Evolutionary conservation across 2,329 filamentous ascomycete genomes (phyloP).

Genomic region (Trichoderma sp.): DNA sequence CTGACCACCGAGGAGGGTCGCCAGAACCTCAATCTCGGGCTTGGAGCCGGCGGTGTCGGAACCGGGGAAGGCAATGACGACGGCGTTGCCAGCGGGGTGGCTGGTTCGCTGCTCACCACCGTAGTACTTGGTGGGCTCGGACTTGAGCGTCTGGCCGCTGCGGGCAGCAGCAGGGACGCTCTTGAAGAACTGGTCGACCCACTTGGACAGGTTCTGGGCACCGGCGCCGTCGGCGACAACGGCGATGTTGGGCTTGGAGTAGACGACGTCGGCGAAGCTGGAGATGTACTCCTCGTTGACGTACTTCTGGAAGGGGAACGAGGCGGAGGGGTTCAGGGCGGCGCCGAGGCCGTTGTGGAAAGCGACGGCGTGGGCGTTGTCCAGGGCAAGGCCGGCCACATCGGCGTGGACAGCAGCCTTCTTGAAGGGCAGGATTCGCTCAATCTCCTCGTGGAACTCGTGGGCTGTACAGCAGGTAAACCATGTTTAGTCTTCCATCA

Average conservation of each 20-base stretch:
- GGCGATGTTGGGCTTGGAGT: conserved; percentile 87
- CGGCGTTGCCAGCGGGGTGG: conserved; percentile 73
- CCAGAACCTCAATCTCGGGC: conserved; percentile 85
- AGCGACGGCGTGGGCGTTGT: conserved; percentile 81
- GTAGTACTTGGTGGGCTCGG: conserved; percentile 77
- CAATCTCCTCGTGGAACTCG: conserved; percentile 87
- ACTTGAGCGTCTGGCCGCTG: conserved; percentile 57
- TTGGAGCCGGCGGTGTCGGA: conserved; percentile 81
- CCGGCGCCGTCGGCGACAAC: conserved; percentile 87
- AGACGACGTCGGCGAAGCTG: conserved; percentile 76
- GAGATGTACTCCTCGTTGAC: conserved; percentile 74
- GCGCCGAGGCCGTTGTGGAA: conserved; percentile 92
- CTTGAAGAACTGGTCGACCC: conserved; percentile 92
- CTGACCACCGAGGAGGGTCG: conserved; percentile 85
- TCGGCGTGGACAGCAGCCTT: conserved; percentile 72
- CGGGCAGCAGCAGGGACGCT: conserved; percentile 60
- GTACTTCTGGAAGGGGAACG: conserved; percentile 76
- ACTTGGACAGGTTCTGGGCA: conserved; percentile 76
- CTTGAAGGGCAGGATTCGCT: conserved; percentile 73
- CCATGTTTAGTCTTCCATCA: conserved; percentile 1
- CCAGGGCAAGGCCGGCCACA: conserved; percentile 70
- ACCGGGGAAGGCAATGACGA: conserved; percentile 91
- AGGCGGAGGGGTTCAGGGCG: conserved; percentile 71
- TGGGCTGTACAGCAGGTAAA: conserved; percentile 60
- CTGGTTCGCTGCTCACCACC: conserved; percentile 92